Conservation (phyloP, 1,284 basidiomycete species). For the Ustilago lituana region DNA sequence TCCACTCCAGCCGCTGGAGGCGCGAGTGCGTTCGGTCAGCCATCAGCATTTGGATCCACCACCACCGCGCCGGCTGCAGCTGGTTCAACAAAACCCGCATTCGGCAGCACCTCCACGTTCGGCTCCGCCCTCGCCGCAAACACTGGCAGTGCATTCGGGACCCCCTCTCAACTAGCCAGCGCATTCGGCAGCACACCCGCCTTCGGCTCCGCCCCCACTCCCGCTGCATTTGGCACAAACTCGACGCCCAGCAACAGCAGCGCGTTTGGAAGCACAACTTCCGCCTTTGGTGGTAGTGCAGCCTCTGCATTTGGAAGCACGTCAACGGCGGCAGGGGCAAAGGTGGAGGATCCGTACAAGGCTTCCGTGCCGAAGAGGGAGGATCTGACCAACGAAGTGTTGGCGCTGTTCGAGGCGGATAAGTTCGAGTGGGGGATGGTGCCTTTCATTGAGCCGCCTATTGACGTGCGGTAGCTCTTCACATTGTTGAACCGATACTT, state of each 20-base stretch:
- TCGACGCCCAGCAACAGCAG: conserved; percentile 1
- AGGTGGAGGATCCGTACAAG: conserved; percentile 24
- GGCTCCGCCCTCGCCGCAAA: too few species aligned
- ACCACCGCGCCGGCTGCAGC: too few species aligned
- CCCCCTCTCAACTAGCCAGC: background rate
- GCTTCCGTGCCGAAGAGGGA: conserved; percentile 13
- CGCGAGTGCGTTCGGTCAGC: conserved; percentile 22
- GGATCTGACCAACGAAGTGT: conserved; percentile 29
- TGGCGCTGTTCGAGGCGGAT: conserved; percentile 21
- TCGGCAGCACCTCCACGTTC: conserved; percentile 10
- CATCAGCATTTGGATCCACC: conserved; percentile 8
- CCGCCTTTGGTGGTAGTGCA: conserved; percentile 4
- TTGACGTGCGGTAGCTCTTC: conserved; percentile 34
- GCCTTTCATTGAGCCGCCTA: conserved; percentile 40
- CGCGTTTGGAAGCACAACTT: conserved; percentile 1
- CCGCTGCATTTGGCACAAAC: conserved; percentile 4
- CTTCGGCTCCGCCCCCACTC: conserved; percentile 10
- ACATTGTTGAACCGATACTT: too few species aligned
- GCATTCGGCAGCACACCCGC: conserved; percentile 22
- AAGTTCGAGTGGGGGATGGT: conserved; percentile 35
- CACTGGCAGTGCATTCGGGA: background rate
- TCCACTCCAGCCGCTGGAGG: too few species aligned
- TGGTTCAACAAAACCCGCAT: background rate
- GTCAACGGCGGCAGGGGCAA: background rate
- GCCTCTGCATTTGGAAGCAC: conserved; percentile 16